These are phyloP conservation scores for Mycothermus thermophilus DNA, from an alignment of 495 filamentous ascomycete species.

Conservation along the genomic window DNA sequence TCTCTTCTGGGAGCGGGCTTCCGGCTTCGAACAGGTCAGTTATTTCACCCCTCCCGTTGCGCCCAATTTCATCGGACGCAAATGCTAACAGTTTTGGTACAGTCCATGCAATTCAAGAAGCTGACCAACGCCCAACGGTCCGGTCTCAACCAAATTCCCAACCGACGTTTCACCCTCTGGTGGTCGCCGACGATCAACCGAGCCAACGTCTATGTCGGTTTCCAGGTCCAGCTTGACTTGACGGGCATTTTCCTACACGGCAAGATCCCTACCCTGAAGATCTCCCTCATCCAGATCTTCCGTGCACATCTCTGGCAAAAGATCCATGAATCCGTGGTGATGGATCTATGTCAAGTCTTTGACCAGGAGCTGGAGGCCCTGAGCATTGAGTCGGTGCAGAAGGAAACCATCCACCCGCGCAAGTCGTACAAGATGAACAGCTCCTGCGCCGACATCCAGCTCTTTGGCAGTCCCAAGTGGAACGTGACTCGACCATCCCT, in stretches of 20 bases:
- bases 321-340: conserved; percentile 97
- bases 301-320: conserved; percentile 99
- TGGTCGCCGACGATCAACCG: conserved; percentile 80
- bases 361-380: conserved; percentile 94
- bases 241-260: conserved; percentile 99
- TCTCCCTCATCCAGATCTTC: conserved; percentile 98
- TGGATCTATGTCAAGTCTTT: conserved; percentile 99
- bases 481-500: conserved; percentile 89
- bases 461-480: conserved; percentile 99
- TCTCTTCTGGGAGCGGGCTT: conserved; percentile 91
- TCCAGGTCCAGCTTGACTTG: conserved; percentile 97
- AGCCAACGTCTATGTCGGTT: conserved; percentile 82
- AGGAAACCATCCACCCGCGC: conserved; percentile 98
- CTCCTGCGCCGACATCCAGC: conserved; percentile 93
- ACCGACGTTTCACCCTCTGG: conserved; percentile 98
- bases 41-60: no score
- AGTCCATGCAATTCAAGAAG: conserved; percentile 95
- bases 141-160: conserved; percentile 98
- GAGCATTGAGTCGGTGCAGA: conserved; percentile 96
- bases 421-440: conserved; percentile 99
- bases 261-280: conserved; percentile 98
- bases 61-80: background rate
- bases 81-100: conserved; percentile 1
- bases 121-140: conserved; percentile 96
- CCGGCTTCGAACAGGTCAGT: conserved; percentile 64